A percentile compares a stretch with the other conserved stretches of the same genome.
phyloP scores from a whole-genome alignment of 139 green algal species.

The Dunaliella primolecta region DNA sequence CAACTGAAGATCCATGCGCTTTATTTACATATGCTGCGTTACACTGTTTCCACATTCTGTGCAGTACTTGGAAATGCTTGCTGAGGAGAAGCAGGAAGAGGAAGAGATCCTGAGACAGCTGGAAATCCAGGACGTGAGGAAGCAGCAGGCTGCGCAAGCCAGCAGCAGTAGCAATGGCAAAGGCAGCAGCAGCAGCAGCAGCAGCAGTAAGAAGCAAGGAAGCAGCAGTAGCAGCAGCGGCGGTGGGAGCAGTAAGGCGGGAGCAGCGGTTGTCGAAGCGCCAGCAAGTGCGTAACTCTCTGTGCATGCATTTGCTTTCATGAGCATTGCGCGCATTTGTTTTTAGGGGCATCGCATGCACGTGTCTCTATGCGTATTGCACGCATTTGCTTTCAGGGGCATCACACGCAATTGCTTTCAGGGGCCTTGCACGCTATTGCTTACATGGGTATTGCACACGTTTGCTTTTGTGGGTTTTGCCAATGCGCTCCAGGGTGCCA shows the following conservation, averaged over 20 bases:
- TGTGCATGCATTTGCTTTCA: not conserved
- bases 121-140: not conserved
- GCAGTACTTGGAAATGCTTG: conserved; percentile 48
- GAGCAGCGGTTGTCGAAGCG: conserved; percentile 14
- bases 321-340: not conserved
- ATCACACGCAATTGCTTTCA: no score
- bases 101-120: not conserved
- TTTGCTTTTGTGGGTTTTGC: no score
- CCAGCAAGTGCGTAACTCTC: conserved; percentile 4
- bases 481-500: no score
- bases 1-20: not conserved
- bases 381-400: no score
- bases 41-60: not conserved
- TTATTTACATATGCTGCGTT: no score
- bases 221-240: conserved; percentile 23
- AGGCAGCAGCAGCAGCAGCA: conserved; percentile 16
- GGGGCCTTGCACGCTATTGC: no score
- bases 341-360: no score
- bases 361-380: no score
- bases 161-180: conserved; percentile 21
- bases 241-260: not conserved
- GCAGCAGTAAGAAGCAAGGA: not conserved
- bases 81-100: conserved; percentile 29
- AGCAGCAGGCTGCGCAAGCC: conserved; percentile 13
- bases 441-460: no score